Conservation (phyloP, 2,329 filamentous ascomycete genomes). For the Leptographium lundbergii region DNA sequence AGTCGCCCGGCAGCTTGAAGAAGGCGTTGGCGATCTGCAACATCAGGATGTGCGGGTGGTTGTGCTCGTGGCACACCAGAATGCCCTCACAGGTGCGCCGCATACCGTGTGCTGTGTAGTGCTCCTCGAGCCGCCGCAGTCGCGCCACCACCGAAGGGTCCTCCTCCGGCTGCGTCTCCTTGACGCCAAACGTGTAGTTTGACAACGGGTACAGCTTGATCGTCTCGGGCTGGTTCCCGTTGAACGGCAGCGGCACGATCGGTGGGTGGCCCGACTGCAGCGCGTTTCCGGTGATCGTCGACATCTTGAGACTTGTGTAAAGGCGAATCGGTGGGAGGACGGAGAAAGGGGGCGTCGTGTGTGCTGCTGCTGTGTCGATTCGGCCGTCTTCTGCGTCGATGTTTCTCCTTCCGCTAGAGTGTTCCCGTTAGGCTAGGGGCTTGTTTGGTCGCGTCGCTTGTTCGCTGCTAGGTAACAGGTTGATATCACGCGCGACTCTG, state of each 20-base stretch:
- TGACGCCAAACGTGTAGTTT: slow-evolving; percentile 98
- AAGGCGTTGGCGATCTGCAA: slow-evolving; percentile 98
- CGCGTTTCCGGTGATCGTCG: slow-evolving; percentile 64
- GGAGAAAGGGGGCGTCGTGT: too few relatives aligned
- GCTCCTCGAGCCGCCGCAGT: slow-evolving; percentile 87
- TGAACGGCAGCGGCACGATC: slow-evolving; percentile 70
- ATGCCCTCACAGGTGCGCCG: slow-evolving; percentile 93
- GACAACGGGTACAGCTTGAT: slow-evolving; percentile 89
- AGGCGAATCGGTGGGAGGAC: not conserved
- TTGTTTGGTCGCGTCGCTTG: not conserved
- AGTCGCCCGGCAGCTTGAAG: slow-evolving; percentile 97
- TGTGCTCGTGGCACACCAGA: slow-evolving; percentile 96
- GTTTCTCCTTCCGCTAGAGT: not conserved
- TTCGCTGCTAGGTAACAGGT: not conserved
- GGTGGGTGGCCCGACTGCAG: slow-evolving; percentile 71
- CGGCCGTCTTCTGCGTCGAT: not conserved
- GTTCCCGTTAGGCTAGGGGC: not conserved
- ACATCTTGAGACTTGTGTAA: slow-evolving; percentile 42
- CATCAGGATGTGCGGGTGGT: slow-evolving; percentile 97
- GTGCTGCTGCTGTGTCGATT: not conserved
- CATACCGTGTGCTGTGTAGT: slow-evolving; percentile 89
- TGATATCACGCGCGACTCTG: not conserved
- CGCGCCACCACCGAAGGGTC: slow-evolving; percentile 90
- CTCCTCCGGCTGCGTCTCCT: slow-evolving; percentile 96
- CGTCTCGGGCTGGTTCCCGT: slow-evolving; percentile 75